Base-by-base conservation (phyloP, 2,329 filamentous ascomycete genomes). In the Fusarium sulawesiense region DNA sequence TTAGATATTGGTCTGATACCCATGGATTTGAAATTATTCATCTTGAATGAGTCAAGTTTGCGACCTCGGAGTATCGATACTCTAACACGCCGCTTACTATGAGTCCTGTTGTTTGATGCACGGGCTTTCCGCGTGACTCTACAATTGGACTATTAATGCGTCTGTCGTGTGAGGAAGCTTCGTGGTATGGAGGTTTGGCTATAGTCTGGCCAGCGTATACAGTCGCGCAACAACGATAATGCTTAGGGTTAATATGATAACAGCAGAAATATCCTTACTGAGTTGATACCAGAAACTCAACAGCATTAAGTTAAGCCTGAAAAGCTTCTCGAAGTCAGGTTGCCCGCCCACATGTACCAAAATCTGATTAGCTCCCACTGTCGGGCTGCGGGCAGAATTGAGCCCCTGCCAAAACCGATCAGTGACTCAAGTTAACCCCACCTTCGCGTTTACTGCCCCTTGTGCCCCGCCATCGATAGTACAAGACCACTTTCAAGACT, bases 351-450 rank as follows among this genome's bases (percentile, higher is more conserved):
- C 18, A 29, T 13, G 49, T 27, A n/a, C 30, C 23, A 53, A 18
- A 53, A 53, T 41, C 34, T 53, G 34, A n/a, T 37, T 53, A 27
- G 47, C 20, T 23, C 48, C 21, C 21, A 25, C 23, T 37, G 16
- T 30, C 21, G 23, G 32, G 7, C 49, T 53, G 25, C 49, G n/a
- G 49, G 49, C 23, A 41, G 49, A 41, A 20, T 27, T 51, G 58
- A 42, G 42, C 49, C 59, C 59, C 55, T 60, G 55, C 50, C 57
- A 53, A 58, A 55, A 25, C 64, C 53, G 60, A 61, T 59, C 47
- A 61, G 70, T 79, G 78, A 79, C 70, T 79, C 78, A 79, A 66
- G 32, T 53, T 32, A 65, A 78, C 77, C 78, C 78, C 78, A 79
- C 74, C 77, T 66, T 76, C 73, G 56, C 64, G 70, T 72, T 74